A percentile compares a stretch with the other conserved stretches of the same genome.
Conservation (phyloP, 78 protist genomes). For the Blattamonas nauphoetae region DNA sequence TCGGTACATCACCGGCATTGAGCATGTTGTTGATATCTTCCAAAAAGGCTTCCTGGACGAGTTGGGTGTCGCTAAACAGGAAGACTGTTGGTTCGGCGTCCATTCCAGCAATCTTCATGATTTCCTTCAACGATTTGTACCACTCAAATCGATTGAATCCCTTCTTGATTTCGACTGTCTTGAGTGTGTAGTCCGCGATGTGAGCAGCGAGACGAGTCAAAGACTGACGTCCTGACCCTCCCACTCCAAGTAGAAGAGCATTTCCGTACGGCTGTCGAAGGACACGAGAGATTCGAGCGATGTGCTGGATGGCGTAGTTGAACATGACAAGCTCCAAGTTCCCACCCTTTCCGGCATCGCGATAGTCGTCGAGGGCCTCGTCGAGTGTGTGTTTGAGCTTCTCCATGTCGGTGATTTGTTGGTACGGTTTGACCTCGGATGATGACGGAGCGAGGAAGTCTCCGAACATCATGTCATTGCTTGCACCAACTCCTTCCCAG, state of each 20-base stretch:
- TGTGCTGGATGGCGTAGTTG: slow-evolving; percentile 65
- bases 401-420: slow-evolving; percentile 23
- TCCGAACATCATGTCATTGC: slow-evolving; percentile 8
- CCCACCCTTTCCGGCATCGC: slow-evolving; percentile 9
- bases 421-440: slow-evolving; percentile 35
- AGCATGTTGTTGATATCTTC: slow-evolving; percentile 77
- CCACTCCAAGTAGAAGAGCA: slow-evolving; percentile 80
- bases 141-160: slow-evolving; percentile 54
- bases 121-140: slow-evolving; percentile 50
- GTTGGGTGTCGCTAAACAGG: slow-evolving; percentile 76
- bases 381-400: slow-evolving; percentile 18
- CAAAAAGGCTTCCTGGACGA: slow-evolving; percentile 56
- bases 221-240: slow-evolving; percentile 79
- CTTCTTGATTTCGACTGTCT: slow-evolving; percentile 49
- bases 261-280: slow-evolving; percentile 73
- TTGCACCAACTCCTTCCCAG: neutral
- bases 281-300: slow-evolving; percentile 59
- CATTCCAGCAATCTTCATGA: slow-evolving; percentile 40
- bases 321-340: slow-evolving; percentile 72
- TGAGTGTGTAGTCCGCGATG: slow-evolving; percentile 43
- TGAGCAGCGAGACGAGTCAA: slow-evolving; percentile 73
- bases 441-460: neutral
- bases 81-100: slow-evolving; percentile 52
- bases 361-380: slow-evolving; percentile 59
- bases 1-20: slow-evolving; percentile 78